Base-by-base conservation (phyloP, 768 basidiomycete species). In the Albatrellus ellisii region DNA sequence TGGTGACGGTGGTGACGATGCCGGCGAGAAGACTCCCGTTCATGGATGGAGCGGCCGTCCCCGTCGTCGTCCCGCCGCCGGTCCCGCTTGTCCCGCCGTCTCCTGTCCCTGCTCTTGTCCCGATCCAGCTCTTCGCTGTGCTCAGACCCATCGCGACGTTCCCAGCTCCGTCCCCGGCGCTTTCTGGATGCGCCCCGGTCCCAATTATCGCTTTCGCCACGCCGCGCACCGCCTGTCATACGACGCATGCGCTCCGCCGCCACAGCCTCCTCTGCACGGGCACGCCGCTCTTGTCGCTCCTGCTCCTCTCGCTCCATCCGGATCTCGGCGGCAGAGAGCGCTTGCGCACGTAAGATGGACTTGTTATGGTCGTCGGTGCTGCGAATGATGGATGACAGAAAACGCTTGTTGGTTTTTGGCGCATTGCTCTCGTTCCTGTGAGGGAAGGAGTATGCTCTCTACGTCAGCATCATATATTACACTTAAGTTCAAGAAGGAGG, bases 301-400 rank as follows among this genome's bases (percentile, higher is more conserved):
- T 71, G 67, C 45, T 81, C 81, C n/a, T 77, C 70, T 20, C 75
- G 61, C 48, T 78, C 77, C 21, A 62, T 63, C 44, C 84, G 79
- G n/a, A 77, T 63, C 49, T 86, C 83, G 49, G 82, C 70, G 2
- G 81, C 79, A 26, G 83, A 80, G 10, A 64, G 57, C 0, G 79
- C 79, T 59, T 87, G 84, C 20, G 82, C 72, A 42, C 73, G 72
- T 17, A 87, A 58, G 35, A 99, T 67, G 10, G 83, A 77, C 61
- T 81, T 78, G 60, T 99, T 99, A 55, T 99, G 95, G 44, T 92
- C 92, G 56, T 95, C 92, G 4, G 95, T 95, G 50, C 75, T 90
- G 51, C 80, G 77, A 43, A 99, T 91, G 46, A 99, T 90, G 17
- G 81, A 79, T 0, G 75, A 71, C 20, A 87, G 62, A 55, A 87